Base-by-base conservation (phyloP, 176 grass and related monocot genomes). In the Ananas comosus region DNA sequence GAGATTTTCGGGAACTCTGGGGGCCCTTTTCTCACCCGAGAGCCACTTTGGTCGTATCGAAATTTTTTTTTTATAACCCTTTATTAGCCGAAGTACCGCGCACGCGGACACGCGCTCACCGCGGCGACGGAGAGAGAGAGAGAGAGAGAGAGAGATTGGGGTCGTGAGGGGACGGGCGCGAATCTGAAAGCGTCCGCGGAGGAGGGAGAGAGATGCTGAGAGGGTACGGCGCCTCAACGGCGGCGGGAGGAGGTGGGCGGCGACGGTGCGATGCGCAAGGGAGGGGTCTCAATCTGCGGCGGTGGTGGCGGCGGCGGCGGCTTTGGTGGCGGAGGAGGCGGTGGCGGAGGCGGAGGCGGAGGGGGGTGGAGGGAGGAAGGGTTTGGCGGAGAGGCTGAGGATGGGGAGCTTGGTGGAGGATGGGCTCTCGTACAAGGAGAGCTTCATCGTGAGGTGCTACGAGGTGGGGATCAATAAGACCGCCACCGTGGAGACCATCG, bases 381-480 rank as follows among this genome's bases (percentile, higher is more conserved):
- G 81, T 50, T 56, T 87, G 48, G 92, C 85, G 42, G 92, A 96
- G 86, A 80, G 78, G 69, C 73, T 96, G 56, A 67, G 92, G 51
- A 68, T 89, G 53, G 92, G 92, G 80, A 91, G 88, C 85, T 77
- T 96, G 66, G 74, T 89, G 13, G 86, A 86, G 72, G 88, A 89
- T 66, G 92, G 88, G 4, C 79, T 96, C 10, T 91, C 86, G 49
- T 96, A 92, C 70, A 96, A 87, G 86, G 92, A 96, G 92, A 81
- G 83, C 72, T 96, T 92, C 78, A 77, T 96, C 65, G 76, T 96
- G 68, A 69, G 92, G 49, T 87, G 79, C 83, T 96, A 89, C 77
- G 88, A 96, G 85, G 92, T 96, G 48, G 92, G 92, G 17, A 88
- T 96, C 76, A 89, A 96, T 58, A 96, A 92, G 83, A 96, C 92